Conservation (phyloP, 148 eudicot species). For the Amaranthus cruentus region DNA sequence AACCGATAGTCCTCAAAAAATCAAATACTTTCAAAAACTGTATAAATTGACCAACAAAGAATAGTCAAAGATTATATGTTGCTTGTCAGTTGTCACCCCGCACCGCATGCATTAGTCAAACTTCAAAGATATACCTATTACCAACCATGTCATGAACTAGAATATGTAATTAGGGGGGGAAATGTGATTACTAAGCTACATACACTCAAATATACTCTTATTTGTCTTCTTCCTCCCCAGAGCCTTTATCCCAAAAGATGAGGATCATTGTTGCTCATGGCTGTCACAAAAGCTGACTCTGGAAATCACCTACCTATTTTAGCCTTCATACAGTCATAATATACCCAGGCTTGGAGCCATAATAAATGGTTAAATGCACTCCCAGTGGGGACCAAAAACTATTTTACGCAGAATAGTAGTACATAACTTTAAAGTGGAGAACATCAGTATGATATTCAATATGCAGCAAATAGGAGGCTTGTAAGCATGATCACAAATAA, state of each 20-base stretch:
- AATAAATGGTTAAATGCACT: no score
- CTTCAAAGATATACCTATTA: neutral
- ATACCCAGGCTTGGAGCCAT: no score
- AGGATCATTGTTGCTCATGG: no score
- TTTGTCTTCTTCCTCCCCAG: no score
- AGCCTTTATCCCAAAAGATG: no score
- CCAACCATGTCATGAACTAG: neutral
- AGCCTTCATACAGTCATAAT: no score
- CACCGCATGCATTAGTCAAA: neutral
- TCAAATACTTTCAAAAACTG: neutral
- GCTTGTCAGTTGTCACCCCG: neutral
- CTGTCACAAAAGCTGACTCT: no score
- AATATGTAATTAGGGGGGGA: neutral
- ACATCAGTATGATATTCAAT: neutral
- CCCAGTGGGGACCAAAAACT: no score
- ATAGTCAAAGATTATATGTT: neutral
- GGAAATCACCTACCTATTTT: no score
- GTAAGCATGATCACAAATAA: neutral
- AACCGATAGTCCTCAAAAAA: neutral
- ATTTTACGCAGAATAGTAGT: neutral
- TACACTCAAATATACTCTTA: neutral
- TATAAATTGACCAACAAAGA: neutral
- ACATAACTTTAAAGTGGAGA: neutral
- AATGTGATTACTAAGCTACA: neutral
- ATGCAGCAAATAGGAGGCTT: neutral